Evolutionary conservation across 2,329 filamentous ascomycete species (phyloP).

Genomic region (Xylariaceae sp.): DNA sequence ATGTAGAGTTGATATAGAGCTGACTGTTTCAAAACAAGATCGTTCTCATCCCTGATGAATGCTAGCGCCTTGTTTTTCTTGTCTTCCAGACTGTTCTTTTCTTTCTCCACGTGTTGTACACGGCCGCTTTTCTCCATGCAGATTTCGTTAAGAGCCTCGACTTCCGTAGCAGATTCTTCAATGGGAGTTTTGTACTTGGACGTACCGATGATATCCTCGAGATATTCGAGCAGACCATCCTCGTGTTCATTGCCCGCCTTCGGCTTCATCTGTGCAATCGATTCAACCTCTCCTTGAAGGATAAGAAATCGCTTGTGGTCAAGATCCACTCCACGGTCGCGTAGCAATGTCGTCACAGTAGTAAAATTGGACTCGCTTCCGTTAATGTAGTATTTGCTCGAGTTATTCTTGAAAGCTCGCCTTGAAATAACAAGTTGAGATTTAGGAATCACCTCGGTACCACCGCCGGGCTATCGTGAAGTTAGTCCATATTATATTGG

Average conservation of each 20-base stretch:
- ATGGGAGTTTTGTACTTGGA: constrained; percentile 98
- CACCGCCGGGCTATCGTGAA: constrained; percentile 58
- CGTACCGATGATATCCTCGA: constrained; percentile 97
- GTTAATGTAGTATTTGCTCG: constrained; percentile 98
- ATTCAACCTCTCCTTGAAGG: constrained; percentile 95
- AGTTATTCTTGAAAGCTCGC: constrained; percentile 94
- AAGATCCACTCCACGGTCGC: constrained; percentile 84
- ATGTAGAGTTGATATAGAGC: constrained; percentile 90
- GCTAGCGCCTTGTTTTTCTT: constrained; percentile 94
- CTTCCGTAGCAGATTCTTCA: constrained; percentile 85
- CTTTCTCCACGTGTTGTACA: constrained; percentile 96
- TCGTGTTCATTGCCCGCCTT: constrained; percentile 95
- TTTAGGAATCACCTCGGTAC: constrained; percentile 71
- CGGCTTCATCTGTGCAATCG: constrained; percentile 98
- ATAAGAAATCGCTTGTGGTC: constrained; percentile 99
- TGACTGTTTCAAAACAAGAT: constrained; percentile 82
- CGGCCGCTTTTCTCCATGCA: constrained; percentile 93
- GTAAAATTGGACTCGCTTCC: constrained; percentile 87
- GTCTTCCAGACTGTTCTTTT: constrained; percentile 86
- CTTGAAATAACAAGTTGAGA: constrained; percentile 85
- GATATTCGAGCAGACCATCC: constrained; percentile 90
- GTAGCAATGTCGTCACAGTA: constrained; percentile 78
- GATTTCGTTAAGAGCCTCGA: constrained; percentile 88
- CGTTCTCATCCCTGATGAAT: constrained; percentile 89
- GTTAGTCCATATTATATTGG: constrained; percentile 27